Evolutionary conservation across 2,329 filamentous ascomycete genomes (phyloP).

Genomic region (Leptosphaerulina australis): DNA sequence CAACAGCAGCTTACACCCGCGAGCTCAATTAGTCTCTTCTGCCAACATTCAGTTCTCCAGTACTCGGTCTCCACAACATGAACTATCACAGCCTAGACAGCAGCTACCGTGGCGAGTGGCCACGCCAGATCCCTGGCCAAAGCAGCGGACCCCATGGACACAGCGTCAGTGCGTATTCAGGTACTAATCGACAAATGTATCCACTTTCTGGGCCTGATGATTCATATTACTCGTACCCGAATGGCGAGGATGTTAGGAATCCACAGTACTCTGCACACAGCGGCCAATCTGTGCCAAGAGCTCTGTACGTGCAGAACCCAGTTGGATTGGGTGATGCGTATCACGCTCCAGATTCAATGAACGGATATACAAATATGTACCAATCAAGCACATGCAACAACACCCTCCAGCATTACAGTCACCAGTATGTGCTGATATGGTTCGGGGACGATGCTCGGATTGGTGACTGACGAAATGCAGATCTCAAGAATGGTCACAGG

Average conservation of each 20-base stretch:
- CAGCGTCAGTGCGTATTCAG: background rate
- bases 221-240: background rate
- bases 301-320: background rate
- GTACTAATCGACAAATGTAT: background rate
- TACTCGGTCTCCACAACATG: conserved; percentile 1
- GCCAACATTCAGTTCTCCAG: background rate
- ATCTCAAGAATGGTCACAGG: background rate
- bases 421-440: background rate
- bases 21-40: background rate
- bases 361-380: background rate
- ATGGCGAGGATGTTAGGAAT: background rate
- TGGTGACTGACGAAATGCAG: background rate
- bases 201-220: background rate
- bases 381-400: background rate
- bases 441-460: background rate
- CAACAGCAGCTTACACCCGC: background rate
- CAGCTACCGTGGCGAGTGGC: background rate
- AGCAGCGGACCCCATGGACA: background rate
- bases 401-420: background rate
- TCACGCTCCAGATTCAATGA: background rate
- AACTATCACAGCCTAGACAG: background rate
- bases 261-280: background rate
- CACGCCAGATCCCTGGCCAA: conserved; percentile 1
- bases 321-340: background rate
- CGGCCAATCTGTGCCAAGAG: background rate